These are phyloP conservation scores for Termitomyces sp. DNA, from an alignment of 768 basidiomycete species.

Conservation along the genomic window DNA sequence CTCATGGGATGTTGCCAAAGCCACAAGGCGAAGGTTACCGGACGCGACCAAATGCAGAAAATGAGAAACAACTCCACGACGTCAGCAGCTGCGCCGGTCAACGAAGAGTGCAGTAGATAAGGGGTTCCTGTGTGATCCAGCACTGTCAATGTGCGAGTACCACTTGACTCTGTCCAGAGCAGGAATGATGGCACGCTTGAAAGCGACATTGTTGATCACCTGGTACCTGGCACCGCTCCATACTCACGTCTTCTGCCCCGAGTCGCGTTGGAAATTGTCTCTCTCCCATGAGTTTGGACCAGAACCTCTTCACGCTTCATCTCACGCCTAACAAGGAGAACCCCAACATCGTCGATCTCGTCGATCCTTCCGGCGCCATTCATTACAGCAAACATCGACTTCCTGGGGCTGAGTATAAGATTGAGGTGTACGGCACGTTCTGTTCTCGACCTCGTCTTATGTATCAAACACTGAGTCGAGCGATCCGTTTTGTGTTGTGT, in stretches of 20 bases:
- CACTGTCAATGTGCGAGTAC: not conserved
- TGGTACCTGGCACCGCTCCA: conserved; percentile 9
- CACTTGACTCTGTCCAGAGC: not conserved
- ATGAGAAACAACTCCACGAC: not conserved
- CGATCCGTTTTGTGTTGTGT: not conserved
- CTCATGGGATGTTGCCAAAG: not conserved
- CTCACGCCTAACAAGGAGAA: conserved; percentile 55
- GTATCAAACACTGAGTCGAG: not conserved
- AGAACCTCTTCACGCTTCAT: conserved; percentile 79
- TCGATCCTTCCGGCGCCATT: conserved; percentile 53
- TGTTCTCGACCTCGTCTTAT: not conserved
- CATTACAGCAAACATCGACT: conserved; percentile 73
- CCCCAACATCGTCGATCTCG: conserved; percentile 60
- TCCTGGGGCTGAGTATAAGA: conserved; percentile 48
- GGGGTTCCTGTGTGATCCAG: not conserved
- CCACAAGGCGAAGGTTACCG: too few species aligned
- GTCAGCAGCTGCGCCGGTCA: not conserved
- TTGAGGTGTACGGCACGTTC: conserved; percentile 57
- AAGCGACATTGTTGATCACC: conserved; percentile 5
- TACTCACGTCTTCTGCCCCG: not conserved
- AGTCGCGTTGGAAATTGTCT: not conserved
- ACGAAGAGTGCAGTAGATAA: not conserved
- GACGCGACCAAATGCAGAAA: not conserved
- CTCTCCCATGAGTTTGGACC: conserved; percentile 68
- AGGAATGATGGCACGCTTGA: not conserved